phyloP scores from a whole-genome alignment of 352 stramenopile species.

The Phytophthora cactorum region DNA sequence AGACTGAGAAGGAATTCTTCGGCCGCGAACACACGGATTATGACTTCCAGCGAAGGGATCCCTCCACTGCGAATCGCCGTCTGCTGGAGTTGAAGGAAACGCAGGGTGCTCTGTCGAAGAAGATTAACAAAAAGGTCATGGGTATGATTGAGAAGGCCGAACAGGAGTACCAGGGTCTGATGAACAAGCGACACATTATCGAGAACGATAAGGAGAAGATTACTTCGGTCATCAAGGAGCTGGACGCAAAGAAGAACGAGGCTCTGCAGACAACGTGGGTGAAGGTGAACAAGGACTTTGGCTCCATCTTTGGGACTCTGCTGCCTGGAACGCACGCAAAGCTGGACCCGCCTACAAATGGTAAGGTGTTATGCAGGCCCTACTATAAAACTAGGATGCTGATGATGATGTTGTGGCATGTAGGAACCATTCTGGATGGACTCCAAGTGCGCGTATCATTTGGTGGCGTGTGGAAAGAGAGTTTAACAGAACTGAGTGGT shows the following conservation, averaged over 20 bases:
- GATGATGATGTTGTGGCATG: slow-evolving; percentile 16
- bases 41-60: slow-evolving; percentile 95
- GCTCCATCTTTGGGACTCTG: slow-evolving; percentile 99
- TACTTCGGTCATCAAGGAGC: slow-evolving; percentile 98
- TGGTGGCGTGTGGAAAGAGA: slow-evolving; percentile 99
- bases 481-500: slow-evolving; percentile 98
- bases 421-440: slow-evolving; percentile 90
- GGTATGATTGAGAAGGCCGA: slow-evolving; percentile 99
- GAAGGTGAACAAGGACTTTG: slow-evolving; percentile 99
- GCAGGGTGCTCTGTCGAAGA: slow-evolving; percentile 95
- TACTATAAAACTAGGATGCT: neutral
- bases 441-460: slow-evolving; percentile 99
- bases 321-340: slow-evolving; percentile 97
- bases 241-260: slow-evolving; percentile 99
- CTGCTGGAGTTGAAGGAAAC: slow-evolving; percentile 93
- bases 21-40: slow-evolving; percentile 97
- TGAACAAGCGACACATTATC: slow-evolving; percentile 98
- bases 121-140: slow-evolving; percentile 99
- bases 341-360: slow-evolving; percentile 95
- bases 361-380: slow-evolving; percentile 33
- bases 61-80: slow-evolving; percentile 82
- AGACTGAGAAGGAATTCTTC: slow-evolving; percentile 97
- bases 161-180: slow-evolving; percentile 98
- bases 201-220: slow-evolving; percentile 99
- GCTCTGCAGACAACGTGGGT: slow-evolving; percentile 96